A percentile compares a stretch with the other conserved stretches of the same genome.
Evolutionary conservation across 1,139 yeast genomes (phyloP).

Genomic region (Diutina scorzettiae): DNA sequence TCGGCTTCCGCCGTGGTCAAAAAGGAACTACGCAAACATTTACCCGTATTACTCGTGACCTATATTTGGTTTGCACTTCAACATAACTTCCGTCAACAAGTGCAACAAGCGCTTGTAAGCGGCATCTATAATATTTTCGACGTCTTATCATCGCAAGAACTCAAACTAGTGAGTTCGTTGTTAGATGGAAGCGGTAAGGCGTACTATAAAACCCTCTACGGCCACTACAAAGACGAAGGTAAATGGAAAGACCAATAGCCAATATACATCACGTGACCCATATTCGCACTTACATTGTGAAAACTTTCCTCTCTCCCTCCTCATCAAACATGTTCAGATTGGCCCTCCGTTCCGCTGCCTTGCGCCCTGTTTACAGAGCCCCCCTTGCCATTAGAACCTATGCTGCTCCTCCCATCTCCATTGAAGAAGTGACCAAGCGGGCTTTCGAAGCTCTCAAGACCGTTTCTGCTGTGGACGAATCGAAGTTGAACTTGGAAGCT

Average conservation of each 20-base stretch:
- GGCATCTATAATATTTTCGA: conserved; percentile 61
- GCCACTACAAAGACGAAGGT: conserved; percentile 65
- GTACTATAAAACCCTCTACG: conserved; percentile 54
- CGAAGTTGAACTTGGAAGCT: conserved; percentile 26
- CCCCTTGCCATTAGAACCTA: conserved; percentile 16
- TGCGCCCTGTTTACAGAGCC: conserved; percentile 20
- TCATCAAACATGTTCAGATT: conserved; percentile 15
- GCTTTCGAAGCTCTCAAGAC: conserved; percentile 41
- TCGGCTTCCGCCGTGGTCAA: conserved; percentile 47
- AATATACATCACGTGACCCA: neutral
- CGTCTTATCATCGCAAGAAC: conserved; percentile 54
- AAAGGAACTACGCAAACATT: conserved; percentile 46
- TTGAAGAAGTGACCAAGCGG: conserved; percentile 35
- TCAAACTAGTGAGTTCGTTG: conserved; percentile 52
- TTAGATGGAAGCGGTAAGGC: conserved; percentile 63
- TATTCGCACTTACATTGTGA: too few relatives aligned
- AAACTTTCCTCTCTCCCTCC: neutral
- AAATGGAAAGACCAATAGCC: conserved; percentile 86
- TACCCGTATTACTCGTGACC: conserved; percentile 50
- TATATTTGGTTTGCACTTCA: conserved; percentile 41
- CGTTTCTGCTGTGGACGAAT: conserved; percentile 39
- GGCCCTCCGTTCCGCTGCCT: conserved; percentile 26
- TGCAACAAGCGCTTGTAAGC: conserved; percentile 39
- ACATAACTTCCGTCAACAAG: conserved; percentile 31
- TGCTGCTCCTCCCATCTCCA: conserved; percentile 35